These are phyloP conservation scores for Mytilinidion resinicola DNA, from an alignment of 495 filamentous ascomycete species.

Conservation along the genomic window DNA sequence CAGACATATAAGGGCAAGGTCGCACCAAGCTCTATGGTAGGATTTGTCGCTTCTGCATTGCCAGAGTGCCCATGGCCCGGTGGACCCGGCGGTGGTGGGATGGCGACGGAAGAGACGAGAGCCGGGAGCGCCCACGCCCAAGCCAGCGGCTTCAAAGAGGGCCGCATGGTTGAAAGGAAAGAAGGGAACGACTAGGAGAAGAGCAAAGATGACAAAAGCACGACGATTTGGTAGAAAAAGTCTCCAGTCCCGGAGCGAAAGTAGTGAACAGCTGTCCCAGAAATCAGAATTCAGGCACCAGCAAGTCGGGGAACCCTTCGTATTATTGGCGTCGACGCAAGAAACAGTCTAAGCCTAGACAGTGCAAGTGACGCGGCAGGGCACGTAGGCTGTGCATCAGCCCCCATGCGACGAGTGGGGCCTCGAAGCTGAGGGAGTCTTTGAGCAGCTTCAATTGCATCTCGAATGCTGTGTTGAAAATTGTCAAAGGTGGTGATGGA, in stretches of 20 bases:
- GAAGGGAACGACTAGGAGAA: constrained; percentile 3
- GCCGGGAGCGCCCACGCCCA: constrained; percentile 15
- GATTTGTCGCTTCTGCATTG: not conserved
- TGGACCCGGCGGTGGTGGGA: constrained; percentile 4
- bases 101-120: constrained; percentile 15
- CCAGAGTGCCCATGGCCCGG: not conserved
- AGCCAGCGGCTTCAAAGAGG: constrained; percentile 10
- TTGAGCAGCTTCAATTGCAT: no score
- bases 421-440: no score
- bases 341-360: no score
- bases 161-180: constrained; percentile 1
- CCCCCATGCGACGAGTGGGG: no score
- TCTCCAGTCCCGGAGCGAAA: not conserved
- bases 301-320: not conserved
- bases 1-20: constrained; percentile 11
- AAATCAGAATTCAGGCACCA: constrained; percentile 1
- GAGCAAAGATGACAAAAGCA: constrained; percentile 4
- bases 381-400: no score
- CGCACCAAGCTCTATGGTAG: constrained; percentile 19
- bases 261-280: constrained; percentile 1
- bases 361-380: no score
- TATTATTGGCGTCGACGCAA: not conserved
- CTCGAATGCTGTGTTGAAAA: no score
- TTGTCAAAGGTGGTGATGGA: no score
- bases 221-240: not conserved